Conservation (phyloP, 2,329 filamentous ascomycete genomes). For the Colletotrichum higginsianum region DNA sequence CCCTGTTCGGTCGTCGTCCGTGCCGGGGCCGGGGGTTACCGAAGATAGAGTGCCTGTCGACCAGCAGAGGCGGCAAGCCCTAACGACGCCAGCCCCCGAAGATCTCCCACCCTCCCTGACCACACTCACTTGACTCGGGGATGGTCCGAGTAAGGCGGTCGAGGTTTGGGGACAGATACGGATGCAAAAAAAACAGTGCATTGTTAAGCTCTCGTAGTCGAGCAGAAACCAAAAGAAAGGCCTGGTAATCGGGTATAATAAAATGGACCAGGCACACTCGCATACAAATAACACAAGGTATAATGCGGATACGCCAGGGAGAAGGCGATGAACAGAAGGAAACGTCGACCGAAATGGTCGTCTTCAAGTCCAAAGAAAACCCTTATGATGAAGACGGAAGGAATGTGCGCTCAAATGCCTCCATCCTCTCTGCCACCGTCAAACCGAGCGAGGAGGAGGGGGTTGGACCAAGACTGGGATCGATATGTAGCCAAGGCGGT, state of each 20-base stretch:
- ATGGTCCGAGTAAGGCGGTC: background rate
- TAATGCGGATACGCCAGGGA: too few relatives aligned
- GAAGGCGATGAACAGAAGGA: background rate
- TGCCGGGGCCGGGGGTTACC: slow-evolving; percentile 4
- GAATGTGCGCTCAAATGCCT: background rate
- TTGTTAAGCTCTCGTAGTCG: slow-evolving; percentile 25
- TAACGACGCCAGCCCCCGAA: background rate
- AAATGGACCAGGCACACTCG: slow-evolving; percentile 24
- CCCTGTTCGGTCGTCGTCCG: slow-evolving; percentile 7
- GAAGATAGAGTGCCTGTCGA: background rate
- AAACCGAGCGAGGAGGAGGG: background rate
- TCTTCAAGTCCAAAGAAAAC: background rate
- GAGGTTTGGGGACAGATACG: too few relatives aligned
- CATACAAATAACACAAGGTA: background rate
- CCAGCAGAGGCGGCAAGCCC: background rate
- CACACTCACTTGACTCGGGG: slow-evolving; percentile 10
- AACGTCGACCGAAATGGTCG: background rate
- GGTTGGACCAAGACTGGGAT: too few relatives aligned
- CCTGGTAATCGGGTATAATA: slow-evolving; percentile 21
- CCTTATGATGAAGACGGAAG: background rate
- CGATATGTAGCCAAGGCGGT: too few relatives aligned
- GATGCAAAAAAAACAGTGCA: background rate
- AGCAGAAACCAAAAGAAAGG: slow-evolving; percentile 15
- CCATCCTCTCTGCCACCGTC: background rate
- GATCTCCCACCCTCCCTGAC: background rate